Evolutionary conservation across 306 rosid genomes (phyloP).

Genomic region (Sechiopsis laciniata): DNA sequence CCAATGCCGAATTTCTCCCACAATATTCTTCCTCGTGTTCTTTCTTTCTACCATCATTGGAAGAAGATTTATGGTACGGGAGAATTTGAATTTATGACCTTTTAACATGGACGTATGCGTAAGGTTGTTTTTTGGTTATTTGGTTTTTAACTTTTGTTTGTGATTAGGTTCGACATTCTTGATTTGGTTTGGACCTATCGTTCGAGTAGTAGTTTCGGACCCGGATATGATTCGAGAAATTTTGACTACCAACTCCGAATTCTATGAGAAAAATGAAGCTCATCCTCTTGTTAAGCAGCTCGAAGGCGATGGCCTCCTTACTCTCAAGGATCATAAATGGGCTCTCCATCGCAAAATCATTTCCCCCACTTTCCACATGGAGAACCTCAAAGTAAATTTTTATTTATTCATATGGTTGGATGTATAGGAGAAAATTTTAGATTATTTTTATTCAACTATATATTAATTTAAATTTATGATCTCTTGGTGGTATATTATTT

Average conservation of each 20-base stretch:
- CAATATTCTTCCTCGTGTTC: slow-evolving; percentile 92
- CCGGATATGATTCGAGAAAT: slow-evolving; percentile 87
- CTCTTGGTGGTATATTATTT: no score
- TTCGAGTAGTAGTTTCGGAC: slow-evolving; percentile 71
- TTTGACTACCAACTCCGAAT: slow-evolving; percentile 72
- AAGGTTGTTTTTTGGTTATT: no score
- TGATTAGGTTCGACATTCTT: slow-evolving; percentile 61
- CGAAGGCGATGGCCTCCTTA: slow-evolving; percentile 94
- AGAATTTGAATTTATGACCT: not conserved
- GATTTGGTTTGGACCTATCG: slow-evolving; percentile 94
- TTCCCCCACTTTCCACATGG: slow-evolving; percentile 86
- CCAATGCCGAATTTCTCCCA: slow-evolving; percentile 80
- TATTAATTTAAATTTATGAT: no score
- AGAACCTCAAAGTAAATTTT: slow-evolving; percentile 92
- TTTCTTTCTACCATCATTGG: slow-evolving; percentile 97
- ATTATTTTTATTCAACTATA: no score
- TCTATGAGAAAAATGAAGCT: slow-evolving; percentile 82
- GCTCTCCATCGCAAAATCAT: slow-evolving; percentile 81
- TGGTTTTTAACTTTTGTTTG: no score
- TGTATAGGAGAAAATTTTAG: no score
- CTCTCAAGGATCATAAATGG: slow-evolving; percentile 93
- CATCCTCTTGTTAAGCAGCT: slow-evolving; percentile 93
- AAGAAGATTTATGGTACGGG: slow-evolving; percentile 74
- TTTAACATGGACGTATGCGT: no score
- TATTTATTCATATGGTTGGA: no score